Base-by-base conservation (phyloP, 73 alveolate species). In the Paramecium tetraurelia region DNA sequence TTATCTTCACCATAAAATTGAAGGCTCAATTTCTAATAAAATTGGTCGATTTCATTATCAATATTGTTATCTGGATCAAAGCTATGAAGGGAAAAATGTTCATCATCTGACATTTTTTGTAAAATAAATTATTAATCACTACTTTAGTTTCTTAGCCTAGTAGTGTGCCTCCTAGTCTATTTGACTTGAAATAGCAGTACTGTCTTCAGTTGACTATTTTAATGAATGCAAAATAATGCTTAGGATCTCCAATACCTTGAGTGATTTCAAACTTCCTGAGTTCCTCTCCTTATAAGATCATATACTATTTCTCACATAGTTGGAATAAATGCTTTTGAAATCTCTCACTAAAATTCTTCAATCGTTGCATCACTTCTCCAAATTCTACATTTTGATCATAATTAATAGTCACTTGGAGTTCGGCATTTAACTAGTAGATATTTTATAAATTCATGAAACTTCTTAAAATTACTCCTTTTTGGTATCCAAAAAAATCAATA, bases 1-100 rank as follows among this genome's bases (percentile, higher is more conserved):
- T 63, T 63, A 20, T 80, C 31, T n/a, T 80, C 27, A 44, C 63
- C 90, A 80, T 80, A 80, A 35, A 80, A 80, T 48, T 80, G 7
- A 18, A 80, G 57, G 43, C 90, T 80, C 21, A 80, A 22, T 22
- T 44, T 41, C 50, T 80, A 44, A n/a, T 80, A 80, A 44, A 80
- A 80, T 24, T 80, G 10, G 18, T 80, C 90, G 16, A 80, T 80
- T 0, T 80, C 76, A 11, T 80, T 63, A 7, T 63, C 84, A 63
- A n/a, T 53, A 16, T 53, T 53, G 69, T 53, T 53, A 53, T 72
- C 46, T 36, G 63, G 86, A 40, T 72, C 86, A 72, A 35, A 72
- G 33, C 58, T 29, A 72, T 35, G 86, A 14, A 72, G 86, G 33
- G 59, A 36, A 38, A 72, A 72, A 6, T 72, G n/a, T 9, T 72